Evolutionary conservation across 176 grass and related monocot species (phyloP), one percentile per base, ranked within the genome.

Genomic region (Cymbopogon citratus): DNA sequence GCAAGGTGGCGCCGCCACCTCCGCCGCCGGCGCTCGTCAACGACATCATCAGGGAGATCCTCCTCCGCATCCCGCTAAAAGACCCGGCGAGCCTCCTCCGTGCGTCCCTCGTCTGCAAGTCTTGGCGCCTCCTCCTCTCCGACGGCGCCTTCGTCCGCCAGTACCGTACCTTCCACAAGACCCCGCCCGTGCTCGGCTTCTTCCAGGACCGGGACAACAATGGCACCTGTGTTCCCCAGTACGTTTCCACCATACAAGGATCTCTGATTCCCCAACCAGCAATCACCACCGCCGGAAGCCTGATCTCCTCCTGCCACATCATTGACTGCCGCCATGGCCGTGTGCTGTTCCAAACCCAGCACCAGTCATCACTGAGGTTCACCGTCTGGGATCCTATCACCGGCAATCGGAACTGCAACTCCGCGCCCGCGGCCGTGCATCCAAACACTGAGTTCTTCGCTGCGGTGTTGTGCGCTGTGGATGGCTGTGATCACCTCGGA

Each of bases 301-400:
- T 5, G 6, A 18, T 0, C 51, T n/a, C 51, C 56, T 12, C 1
- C 2, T 59, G 0, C 1, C 1, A 0, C 5, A 25, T 7, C n/a
- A 0, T 60, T n/a, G 56, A 60, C 3, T 60, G 56, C 23, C n/a
- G 56, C 56, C 56, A 60, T 3, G 56, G 56, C 3, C 56, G n/a
- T 3, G n/a, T 60, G n/a, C 56, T 60, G 9, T 25, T 59, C 54
- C n/a, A 24, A 9, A 3, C 2, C 54, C 0, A 1, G 2, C 0
- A 59, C 6, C 5, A 24, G 56, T 18, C 7, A 23, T 57, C 8
- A 1, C 21, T 1, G 7, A 25, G 0, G 3, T 7, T 60, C 56
- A 11, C 2, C 2, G 7, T 56, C 51, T n/a, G 56, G 56, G 56
- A 60, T 25, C 56, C 56, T 4, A 5, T 25, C n/a, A 60, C 8